Conservation (phyloP, 1,284 basidiomycete species). For the Marasmius oreades region DNA sequence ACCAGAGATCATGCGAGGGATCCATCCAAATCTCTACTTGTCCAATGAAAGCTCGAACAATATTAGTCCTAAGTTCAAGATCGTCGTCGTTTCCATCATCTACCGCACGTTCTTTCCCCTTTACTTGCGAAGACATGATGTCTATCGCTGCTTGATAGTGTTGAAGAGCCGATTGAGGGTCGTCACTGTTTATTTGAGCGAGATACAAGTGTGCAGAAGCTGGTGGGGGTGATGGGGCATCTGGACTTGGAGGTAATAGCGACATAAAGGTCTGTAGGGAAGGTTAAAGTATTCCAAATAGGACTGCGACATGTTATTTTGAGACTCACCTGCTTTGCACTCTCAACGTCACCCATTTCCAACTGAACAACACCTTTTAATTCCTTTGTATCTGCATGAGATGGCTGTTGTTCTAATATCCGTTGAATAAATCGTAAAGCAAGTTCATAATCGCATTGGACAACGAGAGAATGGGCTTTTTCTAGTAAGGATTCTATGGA, state of each 20-base stretch:
- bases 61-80: conserved; percentile 65
- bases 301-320: not conserved
- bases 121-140: conserved; percentile 67
- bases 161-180: conserved; percentile 73
- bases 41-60: conserved; percentile 81
- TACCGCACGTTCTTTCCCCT: conserved; percentile 61
- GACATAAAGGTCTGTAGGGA: conserved; percentile 58
- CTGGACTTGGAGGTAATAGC: conserved; percentile 55
- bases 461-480: conserved; percentile 75
- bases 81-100: conserved; percentile 48
- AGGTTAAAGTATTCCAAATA: not conserved
- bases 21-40: conserved; percentile 99
- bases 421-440: conserved; percentile 72
- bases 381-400: conserved; percentile 73
- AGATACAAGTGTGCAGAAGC: conserved; percentile 88
- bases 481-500: conserved; percentile 55
- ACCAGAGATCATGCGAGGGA: conserved; percentile 85
- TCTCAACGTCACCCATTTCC: conserved; percentile 74
- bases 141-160: conserved; percentile 83
- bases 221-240: conserved; percentile 59
- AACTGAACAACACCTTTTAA: conserved; percentile 76
- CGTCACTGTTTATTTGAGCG: conserved; percentile 78
- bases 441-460: conserved; percentile 82
- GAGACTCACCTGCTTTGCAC: conserved; percentile 64
- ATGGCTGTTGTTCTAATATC: conserved; percentile 63